These are phyloP conservation scores for Candida neerlandica DNA, from an alignment of 1,139 yeast species.

Conservation along the genomic window DNA sequence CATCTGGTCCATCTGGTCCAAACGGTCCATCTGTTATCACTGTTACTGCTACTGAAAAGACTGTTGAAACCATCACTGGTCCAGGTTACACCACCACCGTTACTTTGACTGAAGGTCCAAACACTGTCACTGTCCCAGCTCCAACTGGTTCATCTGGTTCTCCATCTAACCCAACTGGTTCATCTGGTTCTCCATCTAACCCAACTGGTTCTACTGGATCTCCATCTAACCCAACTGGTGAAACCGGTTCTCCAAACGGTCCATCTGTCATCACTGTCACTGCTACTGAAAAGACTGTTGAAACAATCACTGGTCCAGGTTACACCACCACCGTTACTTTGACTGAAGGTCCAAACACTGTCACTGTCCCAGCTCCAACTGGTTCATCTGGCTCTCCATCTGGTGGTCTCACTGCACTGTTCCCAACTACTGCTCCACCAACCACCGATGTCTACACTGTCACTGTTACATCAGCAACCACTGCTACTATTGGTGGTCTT, in stretches of 20 bases:
- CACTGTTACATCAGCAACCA: background rate
- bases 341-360: background rate
- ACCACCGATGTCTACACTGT: background rate
- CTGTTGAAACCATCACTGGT: constrained; percentile 3
- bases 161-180: background rate
- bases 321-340: constrained; percentile 4
- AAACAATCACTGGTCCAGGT: constrained; percentile 2
- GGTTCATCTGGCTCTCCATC: background rate
- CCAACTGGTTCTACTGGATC: constrained; percentile 1
- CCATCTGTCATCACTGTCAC: background rate
- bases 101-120: constrained; percentile 1
- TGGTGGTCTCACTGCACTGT: background rate
- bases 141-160: constrained; percentile 3
- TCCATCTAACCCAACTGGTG: background rate
- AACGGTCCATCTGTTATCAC: background rate
- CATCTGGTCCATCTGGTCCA: background rate
- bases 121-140: background rate
- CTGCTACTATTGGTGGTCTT: background rate
- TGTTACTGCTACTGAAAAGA: background rate
- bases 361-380: background rate
- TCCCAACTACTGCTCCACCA: background rate
- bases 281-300: background rate
- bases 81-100: background rate
- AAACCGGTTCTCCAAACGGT: background rate
- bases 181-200: background rate